Base-by-base conservation (phyloP, 345 rosid genomes). In the Theobroma cacao region DNA sequence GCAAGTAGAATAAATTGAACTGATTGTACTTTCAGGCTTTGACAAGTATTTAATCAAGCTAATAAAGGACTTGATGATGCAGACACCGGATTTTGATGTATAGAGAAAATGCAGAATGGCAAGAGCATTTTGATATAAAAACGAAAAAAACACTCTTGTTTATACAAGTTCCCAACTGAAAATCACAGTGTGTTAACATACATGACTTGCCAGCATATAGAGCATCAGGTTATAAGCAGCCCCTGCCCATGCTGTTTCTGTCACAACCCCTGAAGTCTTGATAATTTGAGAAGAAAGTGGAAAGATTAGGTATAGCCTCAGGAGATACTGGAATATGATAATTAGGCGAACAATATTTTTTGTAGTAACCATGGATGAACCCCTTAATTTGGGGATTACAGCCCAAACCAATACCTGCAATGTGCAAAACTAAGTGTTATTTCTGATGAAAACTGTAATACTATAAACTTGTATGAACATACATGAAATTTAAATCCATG, bases 121-220 rank as follows among this genome's bases (percentile, higher is more conserved):
- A 59, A 28, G 18, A 28, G 14, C 17, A 58, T 59, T 7, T 48
- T 1, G 17, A 48, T 48, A 48, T 48, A 48, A 48, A 48, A 18
- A 15, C 4, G 53, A 48, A 6, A 48, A 6, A 48, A 48, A 14
- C 53, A 48, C 20, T 14, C 53, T 48, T 48, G 6, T 48, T 48
- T 3, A 5, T 14, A 14, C 18, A 48, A 48, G 56, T 50, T 50
- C 18, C 52, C 2, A 18, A 50, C 18, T 14, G 4, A 56, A 20
- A 53, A 53, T 26, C 31, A 4, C 18, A 56, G 64, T 68, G 56
- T n/a, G n/a, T 56, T 28, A 7, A 65, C 94, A 84, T 83, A 95
- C 99, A 86, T 95, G 99, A 88, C 99, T 95, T 82, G 99, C 99
- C 67, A 95, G 86, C 94, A 95, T 95, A 84, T 83, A 95, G 10